Percentiles rank a stretch among this genome's conserved stretches.
These are phyloP conservation scores for Suaeda aralocaspica DNA, from an alignment of 148 eudicot species.

Conservation along the genomic window DNA sequence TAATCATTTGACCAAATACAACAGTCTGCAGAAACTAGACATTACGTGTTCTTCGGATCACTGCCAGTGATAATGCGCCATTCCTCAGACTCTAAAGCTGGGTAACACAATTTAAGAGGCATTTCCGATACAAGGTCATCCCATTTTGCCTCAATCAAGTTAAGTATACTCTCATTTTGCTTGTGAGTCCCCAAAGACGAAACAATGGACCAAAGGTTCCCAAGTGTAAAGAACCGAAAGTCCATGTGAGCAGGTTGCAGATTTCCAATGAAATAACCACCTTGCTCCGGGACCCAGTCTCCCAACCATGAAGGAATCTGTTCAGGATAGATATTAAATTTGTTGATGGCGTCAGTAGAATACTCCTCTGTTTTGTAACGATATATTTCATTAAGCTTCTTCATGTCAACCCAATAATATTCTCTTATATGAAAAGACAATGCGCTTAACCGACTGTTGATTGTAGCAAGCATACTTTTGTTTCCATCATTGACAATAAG, in stretches of 20 bases:
- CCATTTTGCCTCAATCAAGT: constrained; percentile 85
- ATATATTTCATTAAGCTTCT: constrained; percentile 84
- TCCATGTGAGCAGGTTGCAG: constrained; percentile 99
- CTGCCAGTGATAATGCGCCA: constrained; percentile 97
- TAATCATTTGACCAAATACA: too few species aligned
- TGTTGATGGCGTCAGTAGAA: constrained; percentile 83
- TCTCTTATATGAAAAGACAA: constrained; percentile 94
- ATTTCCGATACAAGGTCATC: constrained; percentile 72
- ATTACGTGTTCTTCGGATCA: constrained; percentile 91
- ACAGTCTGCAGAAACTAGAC: too few species aligned
- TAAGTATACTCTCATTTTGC: constrained; percentile 71
- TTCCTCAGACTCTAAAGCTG: constrained; percentile 79
- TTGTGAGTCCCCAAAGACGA: constrained; percentile 89
- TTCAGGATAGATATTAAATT: constrained; percentile 93
- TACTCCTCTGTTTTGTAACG: constrained; percentile 94
- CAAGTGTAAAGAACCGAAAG: constrained; percentile 87
- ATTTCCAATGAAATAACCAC: constrained; percentile 91
- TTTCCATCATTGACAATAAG: constrained; percentile 61
- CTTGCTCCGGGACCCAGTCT: constrained; percentile 88
- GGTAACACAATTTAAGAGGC: constrained; percentile 90
- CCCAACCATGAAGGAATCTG: constrained; percentile 91
- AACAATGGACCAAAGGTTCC: constrained; percentile 84
- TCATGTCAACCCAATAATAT: constrained; percentile 92
- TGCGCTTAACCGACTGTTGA: constrained; percentile 83
- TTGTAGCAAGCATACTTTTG: constrained; percentile 58